phyloP scores from a whole-genome alignment of 345 rosid genomes.

The Lenwebbia sp. region DNA sequence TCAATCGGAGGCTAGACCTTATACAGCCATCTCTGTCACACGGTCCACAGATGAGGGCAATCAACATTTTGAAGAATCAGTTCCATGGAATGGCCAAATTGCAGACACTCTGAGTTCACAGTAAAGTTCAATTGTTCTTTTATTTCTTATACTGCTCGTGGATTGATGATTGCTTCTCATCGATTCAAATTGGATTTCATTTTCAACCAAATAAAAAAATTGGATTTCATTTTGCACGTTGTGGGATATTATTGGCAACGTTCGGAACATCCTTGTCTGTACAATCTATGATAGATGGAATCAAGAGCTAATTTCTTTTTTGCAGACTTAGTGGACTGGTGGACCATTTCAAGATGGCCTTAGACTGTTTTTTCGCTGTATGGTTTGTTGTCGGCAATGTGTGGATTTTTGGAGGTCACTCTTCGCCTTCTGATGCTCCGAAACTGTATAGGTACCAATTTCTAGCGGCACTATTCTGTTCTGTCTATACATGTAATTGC shows the following conservation, averaged over 20 bases:
- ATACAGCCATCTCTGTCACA: constrained; percentile 47
- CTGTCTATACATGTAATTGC: neutral
- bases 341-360: constrained; percentile 84
- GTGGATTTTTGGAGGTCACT: constrained; percentile 86
- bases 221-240: neutral
- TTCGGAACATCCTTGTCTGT: neutral
- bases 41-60: constrained; percentile 53
- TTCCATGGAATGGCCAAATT: constrained; percentile 17
- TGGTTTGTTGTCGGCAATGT: constrained; percentile 97
- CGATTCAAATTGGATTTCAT: neutral
- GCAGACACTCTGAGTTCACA: constrained; percentile 30
- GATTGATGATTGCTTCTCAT: neutral
- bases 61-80: constrained; percentile 9
- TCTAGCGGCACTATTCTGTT: neutral
- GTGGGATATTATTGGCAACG: neutral
- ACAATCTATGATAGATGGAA: neutral
- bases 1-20: constrained; percentile 39
- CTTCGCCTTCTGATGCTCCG: constrained; percentile 73
- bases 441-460: constrained; percentile 59
- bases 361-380: constrained; percentile 88
- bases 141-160: neutral
- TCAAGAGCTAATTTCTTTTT: neutral
- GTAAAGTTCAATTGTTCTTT: constrained; percentile 10
- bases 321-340: constrained; percentile 56
- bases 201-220: no score